Base-by-base conservation (phyloP, 2,329 filamentous ascomycete genomes). In the Trichoderma gracile region DNA sequence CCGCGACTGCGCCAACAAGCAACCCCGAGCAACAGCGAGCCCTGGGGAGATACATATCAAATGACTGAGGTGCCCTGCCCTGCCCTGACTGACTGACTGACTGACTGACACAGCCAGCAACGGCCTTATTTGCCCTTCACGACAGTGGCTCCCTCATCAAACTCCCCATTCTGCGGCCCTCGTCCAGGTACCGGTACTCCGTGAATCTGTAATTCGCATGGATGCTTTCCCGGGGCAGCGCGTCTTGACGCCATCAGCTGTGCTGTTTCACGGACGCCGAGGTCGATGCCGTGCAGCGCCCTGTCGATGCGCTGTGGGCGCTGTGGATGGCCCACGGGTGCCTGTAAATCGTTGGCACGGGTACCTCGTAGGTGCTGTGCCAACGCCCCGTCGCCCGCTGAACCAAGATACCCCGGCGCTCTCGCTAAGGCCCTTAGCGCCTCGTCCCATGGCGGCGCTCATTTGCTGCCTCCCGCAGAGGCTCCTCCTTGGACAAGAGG, bases 371-470 rank as follows among this genome's bases (percentile, higher is more conserved):
- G 50, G 59, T 62, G 49, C 59, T 62, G 58, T 42, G 38, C 46
- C 47, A 52, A 58, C 43, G 53, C 40, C 17, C 23, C 53, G 23
- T 27, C 25, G 55, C 17, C 43, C 45, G 45, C 46, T 50, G 49
- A 49, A 25, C 19, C 38, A 42, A 33, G 49, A 19, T 23, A 15
- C 54, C 54, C 54, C 38, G 55, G 40, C 42, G 33, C 25, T 33
- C 12, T 62, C 59, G 59, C 59, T 54, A 62, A 12, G 57, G 49
- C 12, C 23, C 15, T 62, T 62, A 62, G 59, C 59, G 59, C 49
- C 59, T 10, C 14, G n/a, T 17, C 59, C 59, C 59, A 46, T 62
- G 59, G 40, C 59, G 25, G 59, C 40, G 19, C 27, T 54, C 59
- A 53, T 62, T 62, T 62, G 47, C 49, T 42, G 47, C 59, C 38